A percentile compares a stretch with the other conserved stretches of the same genome.
These are phyloP conservation scores for Penicillium paneum DNA, from an alignment of 2,329 filamentous ascomycete species.

Conservation along the genomic window DNA sequence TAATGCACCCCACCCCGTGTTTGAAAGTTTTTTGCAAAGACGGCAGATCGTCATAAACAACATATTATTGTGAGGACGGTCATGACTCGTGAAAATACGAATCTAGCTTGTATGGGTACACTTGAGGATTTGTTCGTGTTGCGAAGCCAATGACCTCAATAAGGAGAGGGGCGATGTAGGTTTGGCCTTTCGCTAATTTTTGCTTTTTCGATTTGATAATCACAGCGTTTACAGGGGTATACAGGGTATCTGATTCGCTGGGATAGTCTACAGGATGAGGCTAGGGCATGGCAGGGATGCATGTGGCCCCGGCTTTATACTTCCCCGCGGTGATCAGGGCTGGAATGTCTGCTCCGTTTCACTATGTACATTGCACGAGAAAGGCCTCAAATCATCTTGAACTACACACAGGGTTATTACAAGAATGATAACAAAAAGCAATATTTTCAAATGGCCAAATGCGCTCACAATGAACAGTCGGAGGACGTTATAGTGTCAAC, in stretches of 20 bases:
- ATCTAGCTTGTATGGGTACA: conserved; percentile 5
- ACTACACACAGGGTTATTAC: neutral
- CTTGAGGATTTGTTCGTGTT: too few relatives aligned
- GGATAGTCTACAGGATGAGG: conserved; percentile 8
- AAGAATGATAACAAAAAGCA: neutral
- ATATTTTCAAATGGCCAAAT: neutral
- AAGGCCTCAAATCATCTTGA: neutral
- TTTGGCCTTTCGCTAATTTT: conserved; percentile 5
- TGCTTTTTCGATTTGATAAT: conserved; percentile 11
- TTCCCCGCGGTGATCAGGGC: neutral
- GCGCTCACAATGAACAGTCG: too few relatives aligned
- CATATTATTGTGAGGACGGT: neutral
- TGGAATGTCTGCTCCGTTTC: neutral
- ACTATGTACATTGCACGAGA: neutral
- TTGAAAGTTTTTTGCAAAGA: neutral
- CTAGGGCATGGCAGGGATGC: conserved; percentile 6
- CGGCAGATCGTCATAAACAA: neutral
- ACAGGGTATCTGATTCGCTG: conserved; percentile 10
- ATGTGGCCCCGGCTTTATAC: neutral
- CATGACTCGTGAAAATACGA: neutral
- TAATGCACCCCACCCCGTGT: conserved; percentile 6
- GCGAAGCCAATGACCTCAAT: neutral
- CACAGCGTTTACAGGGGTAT: neutral
- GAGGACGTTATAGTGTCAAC: neutral
- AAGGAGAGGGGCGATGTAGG: conserved; percentile 1